These are phyloP conservation scores for Lentinula edodes DNA, from an alignment of 768 basidiomycete species.

Conservation along the genomic window DNA sequence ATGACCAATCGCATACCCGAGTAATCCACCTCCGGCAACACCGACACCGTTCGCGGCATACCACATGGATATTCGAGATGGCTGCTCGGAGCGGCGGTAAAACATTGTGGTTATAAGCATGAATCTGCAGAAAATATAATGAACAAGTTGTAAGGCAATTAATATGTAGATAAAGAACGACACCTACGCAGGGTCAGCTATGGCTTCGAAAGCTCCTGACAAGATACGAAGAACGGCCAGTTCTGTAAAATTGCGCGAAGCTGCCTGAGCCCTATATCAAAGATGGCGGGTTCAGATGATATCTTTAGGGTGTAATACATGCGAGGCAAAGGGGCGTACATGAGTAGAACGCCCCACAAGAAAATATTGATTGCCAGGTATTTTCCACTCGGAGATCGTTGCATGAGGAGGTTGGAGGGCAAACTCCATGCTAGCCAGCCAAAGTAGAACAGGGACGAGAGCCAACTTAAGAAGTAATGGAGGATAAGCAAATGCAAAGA, in stretches of 20 bases:
- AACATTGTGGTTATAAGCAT: slow-evolving; percentile 28
- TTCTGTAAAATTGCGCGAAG: slow-evolving; percentile 22
- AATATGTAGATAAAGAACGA: background rate
- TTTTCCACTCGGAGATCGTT: slow-evolving; percentile 23
- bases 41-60: slow-evolving; percentile 31
- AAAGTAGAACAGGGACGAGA: slow-evolving; percentile 25
- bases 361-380: slow-evolving; percentile 29
- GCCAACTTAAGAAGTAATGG: slow-evolving; percentile 7
- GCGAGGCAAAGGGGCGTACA: slow-evolving; percentile 9
- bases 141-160: background rate
- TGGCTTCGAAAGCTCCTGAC: slow-evolving; percentile 28
- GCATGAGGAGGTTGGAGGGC: slow-evolving; percentile 31
- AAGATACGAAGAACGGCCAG: slow-evolving; percentile 25
- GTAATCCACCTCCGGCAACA: slow-evolving; percentile 26
- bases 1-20: slow-evolving; percentile 17
- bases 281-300: background rate
- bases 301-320: no score
- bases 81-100: slow-evolving; percentile 29
- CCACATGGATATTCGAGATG: slow-evolving; percentile 26
- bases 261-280: slow-evolving; percentile 22
- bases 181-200: slow-evolving; percentile 25
- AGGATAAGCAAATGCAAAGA: background rate
- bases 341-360: slow-evolving; percentile 26
- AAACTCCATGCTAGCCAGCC: slow-evolving; percentile 33
- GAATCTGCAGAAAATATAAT: slow-evolving; percentile 3